phyloP scores from a whole-genome alignment of 495 filamentous ascomycete species.

The Penicillium pancosmium region DNA sequence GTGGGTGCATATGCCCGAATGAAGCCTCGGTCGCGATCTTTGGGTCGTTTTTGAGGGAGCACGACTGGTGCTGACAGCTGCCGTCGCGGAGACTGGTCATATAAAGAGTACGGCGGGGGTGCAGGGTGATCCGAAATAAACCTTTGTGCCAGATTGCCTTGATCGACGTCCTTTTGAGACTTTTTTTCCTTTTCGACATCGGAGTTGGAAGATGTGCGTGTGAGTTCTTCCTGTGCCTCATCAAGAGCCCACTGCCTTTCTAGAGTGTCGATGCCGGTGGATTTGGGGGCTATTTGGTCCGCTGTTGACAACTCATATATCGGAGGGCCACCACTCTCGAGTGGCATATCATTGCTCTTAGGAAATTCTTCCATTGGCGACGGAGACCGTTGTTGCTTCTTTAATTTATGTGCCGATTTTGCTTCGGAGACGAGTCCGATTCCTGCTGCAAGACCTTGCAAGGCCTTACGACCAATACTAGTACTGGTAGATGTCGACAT shows the following conservation, averaged over 20 bases:
- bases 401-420: slow-evolving; percentile 37
- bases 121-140: background rate
- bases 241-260: slow-evolving; percentile 56
- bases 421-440: slow-evolving; percentile 55
- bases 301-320: background rate
- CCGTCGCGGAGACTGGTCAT: slow-evolving; percentile 13
- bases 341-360: background rate
- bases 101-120: background rate
- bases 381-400: slow-evolving; percentile 23
- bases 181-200: background rate
- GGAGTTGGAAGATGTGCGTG: background rate
- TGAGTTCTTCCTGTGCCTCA: slow-evolving; percentile 44
- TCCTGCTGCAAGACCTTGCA: slow-evolving; percentile 35
- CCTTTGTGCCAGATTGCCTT: background rate
- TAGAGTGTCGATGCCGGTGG: slow-evolving; percentile 14
- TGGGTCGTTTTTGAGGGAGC: slow-evolving; percentile 38
- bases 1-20: slow-evolving; percentile 54
- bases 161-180: background rate
- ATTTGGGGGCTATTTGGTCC: background rate
- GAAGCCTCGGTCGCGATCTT: slow-evolving; percentile 33
- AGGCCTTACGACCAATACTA: slow-evolving; percentile 13
- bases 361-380: slow-evolving; percentile 1
- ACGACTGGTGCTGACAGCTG: slow-evolving; percentile 39
- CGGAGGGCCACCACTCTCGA: background rate
- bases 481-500: background rate